Evolutionary conservation across 441 rosid species (phyloP).

Genomic region (Bruguiera hainesii): DNA sequence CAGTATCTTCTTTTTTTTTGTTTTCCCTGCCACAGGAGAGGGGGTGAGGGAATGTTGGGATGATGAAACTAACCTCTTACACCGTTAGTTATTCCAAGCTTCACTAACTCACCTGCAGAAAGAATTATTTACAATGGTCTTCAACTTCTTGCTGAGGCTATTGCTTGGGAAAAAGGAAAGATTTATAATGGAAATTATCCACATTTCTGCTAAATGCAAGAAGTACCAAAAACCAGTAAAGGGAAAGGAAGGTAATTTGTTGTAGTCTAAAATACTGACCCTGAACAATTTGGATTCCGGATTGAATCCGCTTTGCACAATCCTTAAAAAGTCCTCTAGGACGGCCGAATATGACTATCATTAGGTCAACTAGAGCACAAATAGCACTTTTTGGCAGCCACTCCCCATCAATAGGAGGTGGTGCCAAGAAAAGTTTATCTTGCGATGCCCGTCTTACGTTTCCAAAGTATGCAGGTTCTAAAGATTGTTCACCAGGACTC

Average conservation of each 20-base stretch:
- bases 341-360: constrained; percentile 82
- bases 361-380: constrained; percentile 85
- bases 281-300: constrained; percentile 75
- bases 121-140: constrained; percentile 13
- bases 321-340: constrained; percentile 93
- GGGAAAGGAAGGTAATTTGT: constrained; percentile 9
- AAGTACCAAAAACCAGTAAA: not conserved
- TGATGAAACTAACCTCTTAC: constrained; percentile 52
- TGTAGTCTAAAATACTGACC: constrained; percentile 37
- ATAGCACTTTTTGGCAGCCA: constrained; percentile 95
- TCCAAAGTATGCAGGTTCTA: constrained; percentile 62
- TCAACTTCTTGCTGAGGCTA: not conserved
- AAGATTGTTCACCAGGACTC: constrained; percentile 35
- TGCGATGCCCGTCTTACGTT: constrained; percentile 46
- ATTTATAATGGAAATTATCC: not conserved
- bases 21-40: constrained; percentile 1
- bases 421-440: constrained; percentile 78
- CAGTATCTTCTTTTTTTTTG: not conserved
- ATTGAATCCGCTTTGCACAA: constrained; percentile 79
- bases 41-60: too few relatives aligned
- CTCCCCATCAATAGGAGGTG: constrained; percentile 85
- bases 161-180: not conserved
- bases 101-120: constrained; percentile 73
- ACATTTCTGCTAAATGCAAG: not conserved
- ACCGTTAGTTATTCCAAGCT: constrained; percentile 79